Evolutionary conservation across 208 protist species (phyloP).

Genomic region (Trypanosomatidae sp.): DNA sequence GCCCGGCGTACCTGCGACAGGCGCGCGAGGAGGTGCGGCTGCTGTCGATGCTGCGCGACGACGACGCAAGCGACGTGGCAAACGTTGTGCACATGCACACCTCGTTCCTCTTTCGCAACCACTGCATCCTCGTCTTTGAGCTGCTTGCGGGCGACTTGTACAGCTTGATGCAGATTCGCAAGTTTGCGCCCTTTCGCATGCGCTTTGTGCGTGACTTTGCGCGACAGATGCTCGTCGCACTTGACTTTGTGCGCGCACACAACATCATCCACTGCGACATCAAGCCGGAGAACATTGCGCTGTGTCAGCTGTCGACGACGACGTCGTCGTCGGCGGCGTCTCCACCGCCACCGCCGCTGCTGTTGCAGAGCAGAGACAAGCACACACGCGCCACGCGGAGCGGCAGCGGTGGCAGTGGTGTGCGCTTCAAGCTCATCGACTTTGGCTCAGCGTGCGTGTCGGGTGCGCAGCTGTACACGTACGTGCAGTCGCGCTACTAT

Average conservation of each 20-base stretch:
- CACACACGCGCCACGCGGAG: neutral
- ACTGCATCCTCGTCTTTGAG: constrained; percentile 71
- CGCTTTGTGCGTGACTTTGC: constrained; percentile 58
- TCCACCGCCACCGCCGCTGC: neutral
- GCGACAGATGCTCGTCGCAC: constrained; percentile 42
- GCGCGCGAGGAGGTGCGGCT: constrained; percentile 78
- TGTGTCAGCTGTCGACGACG: constrained; percentile 29
- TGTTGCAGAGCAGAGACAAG: neutral
- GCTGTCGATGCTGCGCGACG: constrained; percentile 30
- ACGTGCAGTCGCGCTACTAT: constrained; percentile 91
- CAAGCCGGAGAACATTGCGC: constrained; percentile 95
- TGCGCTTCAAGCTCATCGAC: constrained; percentile 95
- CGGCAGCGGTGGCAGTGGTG: constrained; percentile 7
- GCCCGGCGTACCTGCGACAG: constrained; percentile 63
- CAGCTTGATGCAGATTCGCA: constrained; percentile 39
- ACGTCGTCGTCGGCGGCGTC: neutral
- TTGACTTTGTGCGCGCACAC: constrained; percentile 45
- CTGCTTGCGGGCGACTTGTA: constrained; percentile 64
- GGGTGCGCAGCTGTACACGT: constrained; percentile 87
- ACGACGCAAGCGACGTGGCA: constrained; percentile 44
- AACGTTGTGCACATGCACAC: constrained; percentile 57
- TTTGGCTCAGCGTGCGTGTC: constrained; percentile 95
- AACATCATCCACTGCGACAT: constrained; percentile 94
- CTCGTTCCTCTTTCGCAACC: constrained; percentile 51
- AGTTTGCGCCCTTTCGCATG: constrained; percentile 65